Evolutionary conservation across 441 rosid species (phyloP), one percentile per base, ranked within the genome.

Genomic region (Adansonia rubrostipa): DNA sequence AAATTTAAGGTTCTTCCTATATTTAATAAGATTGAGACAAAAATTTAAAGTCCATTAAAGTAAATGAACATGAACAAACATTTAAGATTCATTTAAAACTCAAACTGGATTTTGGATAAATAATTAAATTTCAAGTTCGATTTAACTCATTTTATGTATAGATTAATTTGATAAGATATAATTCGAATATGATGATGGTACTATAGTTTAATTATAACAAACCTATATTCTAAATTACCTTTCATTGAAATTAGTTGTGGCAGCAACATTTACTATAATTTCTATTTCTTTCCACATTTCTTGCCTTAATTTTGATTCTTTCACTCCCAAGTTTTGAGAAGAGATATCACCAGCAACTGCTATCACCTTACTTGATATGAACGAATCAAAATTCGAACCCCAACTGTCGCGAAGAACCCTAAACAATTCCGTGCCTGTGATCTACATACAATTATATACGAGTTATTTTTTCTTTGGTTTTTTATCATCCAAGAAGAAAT

Each of bases 191-290:
- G 17, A 53, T 0, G 58, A 15, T 24, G 4, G 4, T 51, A 15
- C 17, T 9, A 5, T 9, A 33, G 0, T 1, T 19, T 58, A 83
- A 87, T 87, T 87, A 14, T 78, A 85, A 53, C 78, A 79, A 50
- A 85, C 28, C 28, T 24, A 24, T 24, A 85, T 8, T 80, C 75
- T 60, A 60, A 60, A 22, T 0, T 60, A 83, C 89, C 89, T 87
- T 17, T 79, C 87, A 45, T 77, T 77, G 58, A 85, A 87, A 4
- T 82, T 65, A 51, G 84, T 83, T 8, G 84, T 77, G 14, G 91
- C 89, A 8, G 91, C 88, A 10, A 75, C 33, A 81, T 85, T 88
- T 45, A 85, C 50, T 0, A 86, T 63, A 53, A 73, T 13, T 1
- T 88, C 86, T 3, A 77, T 22, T 56, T 84, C 68, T 2, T 57